phyloP scores from a whole-genome alignment of 352 stramenopile genomes.

The Elongisporangium prolatum region DNA sequence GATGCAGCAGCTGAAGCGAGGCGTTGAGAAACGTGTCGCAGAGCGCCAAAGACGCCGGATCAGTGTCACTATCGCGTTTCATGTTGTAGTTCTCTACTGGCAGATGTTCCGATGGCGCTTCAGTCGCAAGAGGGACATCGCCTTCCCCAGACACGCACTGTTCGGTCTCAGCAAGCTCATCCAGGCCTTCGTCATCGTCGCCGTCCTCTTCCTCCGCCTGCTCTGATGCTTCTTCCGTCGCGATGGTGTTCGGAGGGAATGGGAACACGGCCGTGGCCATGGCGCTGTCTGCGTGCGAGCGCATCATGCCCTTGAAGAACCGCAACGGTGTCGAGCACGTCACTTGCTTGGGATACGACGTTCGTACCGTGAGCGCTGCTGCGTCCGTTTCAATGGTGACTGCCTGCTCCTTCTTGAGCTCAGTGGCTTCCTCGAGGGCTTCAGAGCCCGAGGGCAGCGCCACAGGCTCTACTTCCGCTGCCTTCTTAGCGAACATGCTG shows the following conservation, averaged over 20 bases:
- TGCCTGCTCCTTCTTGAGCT: background rate
- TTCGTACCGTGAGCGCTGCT: background rate
- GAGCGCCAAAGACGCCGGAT: background rate
- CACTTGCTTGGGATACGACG: background rate
- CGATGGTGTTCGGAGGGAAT: constrained; percentile 6
- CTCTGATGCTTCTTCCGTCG: background rate
- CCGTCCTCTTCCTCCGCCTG: background rate
- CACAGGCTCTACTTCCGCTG: background rate
- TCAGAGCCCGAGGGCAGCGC: background rate
- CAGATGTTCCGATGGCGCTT: background rate
- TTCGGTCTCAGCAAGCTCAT: background rate
- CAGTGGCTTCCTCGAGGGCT: background rate
- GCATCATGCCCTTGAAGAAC: constrained; percentile 13
- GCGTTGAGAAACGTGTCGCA: constrained; percentile 45
- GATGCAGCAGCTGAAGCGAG: constrained; percentile 59
- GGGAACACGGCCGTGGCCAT: constrained; percentile 11
- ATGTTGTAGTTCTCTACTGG: background rate
- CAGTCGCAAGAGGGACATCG: background rate
- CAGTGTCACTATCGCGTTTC: background rate
- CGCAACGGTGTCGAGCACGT: constrained; percentile 12
- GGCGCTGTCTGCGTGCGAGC: constrained; percentile 29
- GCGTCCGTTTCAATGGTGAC: background rate
- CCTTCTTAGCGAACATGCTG: background rate
- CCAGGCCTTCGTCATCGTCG: background rate
- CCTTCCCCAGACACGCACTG: background rate